A percentile compares a stretch with the other conserved stretches of the same genome.
These are phyloP conservation scores for Rhodotorula sp. DNA, from an alignment of 1,284 basidiomycete genomes.

Conservation along the genomic window DNA sequence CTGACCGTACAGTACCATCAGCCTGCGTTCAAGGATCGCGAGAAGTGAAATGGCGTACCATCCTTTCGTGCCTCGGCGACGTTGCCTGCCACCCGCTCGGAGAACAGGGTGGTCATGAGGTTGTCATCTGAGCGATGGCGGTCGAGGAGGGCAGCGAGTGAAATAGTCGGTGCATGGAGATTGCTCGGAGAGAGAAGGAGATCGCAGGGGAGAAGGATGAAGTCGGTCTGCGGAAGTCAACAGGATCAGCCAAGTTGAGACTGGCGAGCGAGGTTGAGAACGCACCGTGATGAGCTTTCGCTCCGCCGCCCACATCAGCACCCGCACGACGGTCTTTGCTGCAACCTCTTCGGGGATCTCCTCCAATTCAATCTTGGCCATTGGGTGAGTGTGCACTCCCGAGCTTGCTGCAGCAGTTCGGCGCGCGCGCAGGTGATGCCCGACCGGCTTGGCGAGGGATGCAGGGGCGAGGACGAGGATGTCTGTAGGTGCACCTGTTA, in stretches of 20 bases:
- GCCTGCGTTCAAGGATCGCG: too few relatives aligned
- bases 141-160: conserved; percentile 71
- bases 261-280: not conserved
- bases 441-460: conserved; percentile 38
- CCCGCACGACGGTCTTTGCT: conserved; percentile 27
- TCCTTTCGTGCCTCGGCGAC: conserved; percentile 42
- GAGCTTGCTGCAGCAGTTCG: conserved; percentile 24
- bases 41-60: conserved; percentile 16
- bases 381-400: conserved; percentile 2
- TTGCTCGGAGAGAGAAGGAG: conserved; percentile 71
- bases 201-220: conserved; percentile 88
- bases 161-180: conserved; percentile 54
- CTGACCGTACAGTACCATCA: not conserved
- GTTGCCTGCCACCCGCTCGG: conserved; percentile 53
- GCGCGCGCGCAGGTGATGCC: conserved; percentile 41
- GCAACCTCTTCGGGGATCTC: conserved; percentile 40
- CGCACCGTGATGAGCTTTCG: conserved; percentile 42
- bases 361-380: conserved; percentile 42
- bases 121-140: conserved; percentile 72
- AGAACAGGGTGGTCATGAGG: conserved; percentile 77
- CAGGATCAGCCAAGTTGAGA: not conserved
- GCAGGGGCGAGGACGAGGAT: conserved; percentile 74
- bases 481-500: conserved; percentile 57
- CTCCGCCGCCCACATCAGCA: conserved; percentile 40
- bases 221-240: conserved; percentile 61